These are phyloP conservation scores for Phyllachora maydis DNA, from an alignment of 2,329 filamentous ascomycete genomes.

Conservation along the genomic window DNA sequence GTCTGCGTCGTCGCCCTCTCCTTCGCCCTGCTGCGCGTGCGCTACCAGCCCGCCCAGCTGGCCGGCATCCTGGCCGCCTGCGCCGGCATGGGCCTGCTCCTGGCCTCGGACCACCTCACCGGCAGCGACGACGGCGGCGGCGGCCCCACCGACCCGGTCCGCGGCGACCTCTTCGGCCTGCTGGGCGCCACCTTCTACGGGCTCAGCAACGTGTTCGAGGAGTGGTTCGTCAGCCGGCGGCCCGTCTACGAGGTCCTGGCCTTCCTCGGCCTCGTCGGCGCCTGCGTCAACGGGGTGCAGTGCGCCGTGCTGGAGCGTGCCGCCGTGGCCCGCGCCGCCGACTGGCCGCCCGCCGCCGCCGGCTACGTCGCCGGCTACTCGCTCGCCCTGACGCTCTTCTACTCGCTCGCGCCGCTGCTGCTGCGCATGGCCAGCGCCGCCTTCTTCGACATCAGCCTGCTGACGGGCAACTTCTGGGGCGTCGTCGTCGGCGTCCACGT, in stretches of 20 bases:
- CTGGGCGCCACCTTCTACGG: constrained; percentile 84
- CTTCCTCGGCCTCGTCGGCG: constrained; percentile 73
- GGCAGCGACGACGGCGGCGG: constrained; percentile 48
- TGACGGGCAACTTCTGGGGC: constrained; percentile 95
- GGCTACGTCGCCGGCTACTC: constrained; percentile 88
- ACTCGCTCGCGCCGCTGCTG: constrained; percentile 67
- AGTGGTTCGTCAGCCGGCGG: constrained; percentile 74
- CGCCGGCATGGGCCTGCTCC: constrained; percentile 71
- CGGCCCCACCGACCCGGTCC: constrained; percentile 55
- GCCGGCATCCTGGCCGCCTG: constrained; percentile 76
- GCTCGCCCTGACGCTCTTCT: constrained; percentile 64
- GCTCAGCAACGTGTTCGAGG: constrained; percentile 75
- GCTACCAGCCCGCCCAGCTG: constrained; percentile 77
- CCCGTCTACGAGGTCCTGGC: constrained; percentile 87
- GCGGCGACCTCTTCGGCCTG: constrained; percentile 83
- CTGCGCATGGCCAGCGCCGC: constrained; percentile 80
- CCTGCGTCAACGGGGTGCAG: constrained; percentile 80
- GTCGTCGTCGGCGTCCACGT: constrained; percentile 80
- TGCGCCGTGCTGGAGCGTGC: constrained; percentile 78
- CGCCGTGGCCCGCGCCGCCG: constrained; percentile 42
- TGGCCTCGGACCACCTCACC: constrained; percentile 73
- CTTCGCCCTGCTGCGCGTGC: constrained; percentile 63
- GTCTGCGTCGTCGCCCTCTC: constrained; percentile 77
- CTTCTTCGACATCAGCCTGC: constrained; percentile 88
- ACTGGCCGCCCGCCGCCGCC: constrained; percentile 46